Conservation (phyloP, 176 grass and related monocot genomes). For the Microstegium vimineum region DNA sequence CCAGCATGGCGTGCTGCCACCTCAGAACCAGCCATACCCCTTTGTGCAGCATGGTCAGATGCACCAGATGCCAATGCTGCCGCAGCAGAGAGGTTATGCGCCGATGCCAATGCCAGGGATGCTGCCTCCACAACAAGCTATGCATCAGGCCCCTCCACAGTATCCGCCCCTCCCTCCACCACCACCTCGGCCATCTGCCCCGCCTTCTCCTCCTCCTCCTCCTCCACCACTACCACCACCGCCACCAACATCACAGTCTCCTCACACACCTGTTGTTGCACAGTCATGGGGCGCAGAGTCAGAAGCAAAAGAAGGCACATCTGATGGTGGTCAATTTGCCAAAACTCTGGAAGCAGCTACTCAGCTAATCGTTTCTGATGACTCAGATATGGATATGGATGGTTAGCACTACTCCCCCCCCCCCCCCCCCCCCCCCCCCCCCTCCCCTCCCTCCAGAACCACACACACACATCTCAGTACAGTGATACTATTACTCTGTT, state of each 20-base stretch:
- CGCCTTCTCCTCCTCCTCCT: conserved; percentile 37
- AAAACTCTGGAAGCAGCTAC: conserved; percentile 26
- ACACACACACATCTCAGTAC: conserved; percentile 1
- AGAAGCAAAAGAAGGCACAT: conserved; percentile 2
- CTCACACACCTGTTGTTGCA: neutral
- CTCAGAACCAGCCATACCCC: conserved; percentile 36
- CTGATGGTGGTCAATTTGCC: conserved; percentile 1
- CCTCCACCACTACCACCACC: conserved; percentile 25
- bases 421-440: neutral
- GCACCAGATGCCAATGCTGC: conserved; percentile 35
- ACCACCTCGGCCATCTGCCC: conserved; percentile 20
- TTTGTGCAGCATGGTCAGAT: conserved; percentile 26
- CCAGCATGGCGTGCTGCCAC: conserved; percentile 16
- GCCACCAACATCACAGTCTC: neutral
- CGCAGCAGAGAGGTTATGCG: conserved; percentile 34
- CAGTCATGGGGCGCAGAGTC: conserved; percentile 7
- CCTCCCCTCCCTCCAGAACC: no score
- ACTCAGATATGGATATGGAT: conserved; percentile 95
- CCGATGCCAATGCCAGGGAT: conserved; percentile 34
- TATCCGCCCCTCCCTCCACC: conserved; percentile 39
- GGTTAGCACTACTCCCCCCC: conserved; percentile 39
- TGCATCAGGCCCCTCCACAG: conserved; percentile 33
- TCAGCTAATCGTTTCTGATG: conserved; percentile 66
- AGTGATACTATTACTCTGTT: neutral
- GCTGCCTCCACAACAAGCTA: conserved; percentile 9